These are phyloP conservation scores for Houttuynia cordata DNA, from an alignment of 164 flowering plant species.

Conservation along the genomic window DNA sequence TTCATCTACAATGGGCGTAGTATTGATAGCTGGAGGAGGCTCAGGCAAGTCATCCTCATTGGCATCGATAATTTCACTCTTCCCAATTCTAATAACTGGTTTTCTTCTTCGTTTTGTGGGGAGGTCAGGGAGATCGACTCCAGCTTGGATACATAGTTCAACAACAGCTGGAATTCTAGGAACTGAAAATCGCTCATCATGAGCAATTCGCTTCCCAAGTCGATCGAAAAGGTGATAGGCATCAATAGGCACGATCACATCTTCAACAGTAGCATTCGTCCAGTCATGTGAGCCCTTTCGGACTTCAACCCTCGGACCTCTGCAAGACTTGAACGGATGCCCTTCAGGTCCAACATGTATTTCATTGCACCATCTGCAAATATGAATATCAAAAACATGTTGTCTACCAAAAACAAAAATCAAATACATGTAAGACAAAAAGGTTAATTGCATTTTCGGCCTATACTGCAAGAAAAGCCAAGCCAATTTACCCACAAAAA, in stretches of 20 bases:
- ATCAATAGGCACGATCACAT: slow-evolving; percentile 61
- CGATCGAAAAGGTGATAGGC: slow-evolving; percentile 81
- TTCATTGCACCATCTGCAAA: slow-evolving; percentile 72
- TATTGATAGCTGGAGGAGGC: slow-evolving; percentile 17
- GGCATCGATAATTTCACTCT: slow-evolving; percentile 78
- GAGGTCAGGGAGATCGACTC: slow-evolving; percentile 71
- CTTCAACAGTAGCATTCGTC: slow-evolving; percentile 58
- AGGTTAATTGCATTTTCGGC: too few relatives aligned
- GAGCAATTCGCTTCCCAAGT: slow-evolving; percentile 73
- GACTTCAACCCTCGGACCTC: slow-evolving; percentile 38
- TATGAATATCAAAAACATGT: not conserved
- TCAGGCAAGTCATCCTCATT: slow-evolving; percentile 88
- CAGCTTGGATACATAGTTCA: slow-evolving; percentile 96
- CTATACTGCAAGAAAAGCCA: too few relatives aligned
- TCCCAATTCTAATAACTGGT: slow-evolving; percentile 64
- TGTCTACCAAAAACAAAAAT: too few relatives aligned
- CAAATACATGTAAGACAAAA: too few relatives aligned
- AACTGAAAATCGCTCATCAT: slow-evolving; percentile 66
- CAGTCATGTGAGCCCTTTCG: slow-evolving; percentile 76
- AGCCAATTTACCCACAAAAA: too few relatives aligned
- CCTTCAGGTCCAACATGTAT: slow-evolving; percentile 85
- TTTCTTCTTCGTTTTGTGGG: slow-evolving; percentile 92
- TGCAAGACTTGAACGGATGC: slow-evolving; percentile 88
- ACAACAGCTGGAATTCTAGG: slow-evolving; percentile 82
- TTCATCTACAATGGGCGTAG: slow-evolving; percentile 35